phyloP scores from a whole-genome alignment of 2,329 filamentous ascomycete genomes.

The Alternaria brassicae region DNA sequence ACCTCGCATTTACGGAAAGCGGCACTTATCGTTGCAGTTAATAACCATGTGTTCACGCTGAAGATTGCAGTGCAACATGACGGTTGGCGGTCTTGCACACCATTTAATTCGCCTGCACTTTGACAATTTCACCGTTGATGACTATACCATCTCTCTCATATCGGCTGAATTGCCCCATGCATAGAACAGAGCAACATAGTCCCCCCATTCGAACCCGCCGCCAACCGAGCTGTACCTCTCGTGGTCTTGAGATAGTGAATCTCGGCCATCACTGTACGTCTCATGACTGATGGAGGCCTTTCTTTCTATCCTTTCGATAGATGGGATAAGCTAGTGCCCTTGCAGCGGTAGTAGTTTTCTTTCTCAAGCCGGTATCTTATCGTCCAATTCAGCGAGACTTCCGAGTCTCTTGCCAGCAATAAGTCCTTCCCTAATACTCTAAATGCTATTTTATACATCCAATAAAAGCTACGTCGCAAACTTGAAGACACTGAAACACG shows the following conservation, averaged over 20 bases:
- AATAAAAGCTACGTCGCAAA: too few species aligned
- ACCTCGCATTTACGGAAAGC: too few species aligned
- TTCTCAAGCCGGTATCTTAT: too few species aligned
- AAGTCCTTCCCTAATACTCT: too few species aligned
- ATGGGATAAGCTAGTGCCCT: not conserved
- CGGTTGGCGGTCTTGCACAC: too few species aligned
- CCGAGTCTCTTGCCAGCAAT: too few species aligned
- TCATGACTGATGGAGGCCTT: not conserved
- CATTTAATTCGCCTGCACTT: too few species aligned
- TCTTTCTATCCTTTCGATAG: not conserved
- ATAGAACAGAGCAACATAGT: not conserved
- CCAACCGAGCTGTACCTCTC: not conserved
- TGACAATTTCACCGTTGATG: not conserved
- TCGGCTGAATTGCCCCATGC: not conserved
- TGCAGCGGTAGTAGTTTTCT: not conserved
- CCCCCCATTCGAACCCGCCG: not conserved
- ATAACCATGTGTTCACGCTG: too few species aligned
- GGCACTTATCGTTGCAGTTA: too few species aligned
- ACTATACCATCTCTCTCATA: accelerated
- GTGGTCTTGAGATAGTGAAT: not conserved
- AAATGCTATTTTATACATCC: too few species aligned
- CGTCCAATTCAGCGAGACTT: not conserved
- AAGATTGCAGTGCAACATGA: too few species aligned
- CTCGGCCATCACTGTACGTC: not conserved
- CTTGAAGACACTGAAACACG: too few species aligned